Evolutionary conservation across 768 basidiomycete genomes (phyloP).

Genomic region (Panaeolus cyanescens): DNA sequence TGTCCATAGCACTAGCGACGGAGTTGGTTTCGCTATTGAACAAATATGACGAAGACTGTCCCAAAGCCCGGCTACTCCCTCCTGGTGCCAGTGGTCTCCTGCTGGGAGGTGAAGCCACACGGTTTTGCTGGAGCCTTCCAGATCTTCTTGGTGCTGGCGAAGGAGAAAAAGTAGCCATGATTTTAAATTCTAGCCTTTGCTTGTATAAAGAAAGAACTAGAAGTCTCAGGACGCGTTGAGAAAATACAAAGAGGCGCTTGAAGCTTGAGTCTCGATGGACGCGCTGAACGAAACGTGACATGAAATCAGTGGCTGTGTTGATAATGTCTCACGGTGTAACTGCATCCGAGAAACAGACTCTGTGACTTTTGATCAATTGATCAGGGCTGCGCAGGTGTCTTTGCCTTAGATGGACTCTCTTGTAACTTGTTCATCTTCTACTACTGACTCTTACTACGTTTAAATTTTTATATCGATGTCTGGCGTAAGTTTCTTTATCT

Average conservation of each 20-base stretch:
- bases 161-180: conserved; percentile 63
- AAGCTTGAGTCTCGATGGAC: not conserved
- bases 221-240: not conserved
- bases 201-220: not conserved
- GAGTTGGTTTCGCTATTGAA: conserved; percentile 40
- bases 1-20: conserved; percentile 62
- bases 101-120: conserved; percentile 20
- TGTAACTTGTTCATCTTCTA: not conserved
- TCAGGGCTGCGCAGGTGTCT: not conserved
- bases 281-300: conserved; percentile 2
- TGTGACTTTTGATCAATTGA: not conserved
- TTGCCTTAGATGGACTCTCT: not conserved
- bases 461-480: not conserved
- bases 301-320: not conserved
- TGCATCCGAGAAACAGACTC: not conserved
- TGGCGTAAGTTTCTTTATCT: not conserved
- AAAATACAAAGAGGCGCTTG: conserved; percentile 1
- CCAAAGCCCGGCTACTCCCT: conserved; percentile 30
- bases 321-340: not conserved
- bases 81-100: conserved; percentile 37
- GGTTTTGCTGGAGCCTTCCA: conserved; percentile 28
- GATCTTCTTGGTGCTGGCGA: conserved; percentile 63
- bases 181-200: not conserved
- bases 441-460: not conserved
- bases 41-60: conserved; percentile 43